phyloP scores from a whole-genome alignment of 805 yeast genomes.

The Sugiyamaella americana region DNA sequence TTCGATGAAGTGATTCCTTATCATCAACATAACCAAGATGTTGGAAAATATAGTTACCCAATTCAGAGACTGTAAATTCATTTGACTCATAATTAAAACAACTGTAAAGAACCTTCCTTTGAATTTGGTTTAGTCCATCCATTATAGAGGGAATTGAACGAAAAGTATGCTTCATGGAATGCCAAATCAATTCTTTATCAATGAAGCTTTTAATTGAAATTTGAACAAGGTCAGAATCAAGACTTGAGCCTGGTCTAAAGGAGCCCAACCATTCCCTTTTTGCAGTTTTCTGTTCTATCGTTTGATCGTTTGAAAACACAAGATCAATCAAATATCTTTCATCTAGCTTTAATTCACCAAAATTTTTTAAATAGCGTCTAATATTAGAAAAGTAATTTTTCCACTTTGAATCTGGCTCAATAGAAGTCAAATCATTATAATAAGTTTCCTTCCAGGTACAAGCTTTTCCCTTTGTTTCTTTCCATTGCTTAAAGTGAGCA shows the following conservation, averaged over 20 bases:
- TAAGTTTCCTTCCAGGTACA: constrained; percentile 89
- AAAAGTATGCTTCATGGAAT: constrained; percentile 93
- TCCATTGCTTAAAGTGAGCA: constrained; percentile 95
- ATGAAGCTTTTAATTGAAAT: constrained; percentile 93
- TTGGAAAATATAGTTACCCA: constrained; percentile 84
- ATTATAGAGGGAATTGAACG: constrained; percentile 91
- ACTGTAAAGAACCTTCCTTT: constrained; percentile 85
- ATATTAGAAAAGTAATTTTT: constrained; percentile 82
- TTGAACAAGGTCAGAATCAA: constrained; percentile 66
- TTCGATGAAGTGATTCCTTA: constrained; percentile 78
- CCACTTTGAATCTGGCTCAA: constrained; percentile 64
- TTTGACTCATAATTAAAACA: constrained; percentile 74
- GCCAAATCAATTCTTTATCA: constrained; percentile 87
- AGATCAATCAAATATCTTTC: constrained; percentile 78
- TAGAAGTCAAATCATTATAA: constrained; percentile 98
- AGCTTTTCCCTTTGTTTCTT: constrained; percentile 68
- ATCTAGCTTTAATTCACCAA: constrained; percentile 67
- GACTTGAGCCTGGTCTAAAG: constrained; percentile 84
- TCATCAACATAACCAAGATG: constrained; percentile 95
- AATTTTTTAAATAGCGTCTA: constrained; percentile 78
- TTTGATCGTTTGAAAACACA: constrained; percentile 90
- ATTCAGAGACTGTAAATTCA: constrained; percentile 85
- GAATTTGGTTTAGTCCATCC: constrained; percentile 97
- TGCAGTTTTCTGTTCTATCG: too few species aligned
- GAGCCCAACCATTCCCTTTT: constrained; percentile 94